Evolutionary conservation across 371 early-diverging fungal species (phyloP), one percentile per base, ranked within the genome.

Genomic region (Mucor saturninus): DNA sequence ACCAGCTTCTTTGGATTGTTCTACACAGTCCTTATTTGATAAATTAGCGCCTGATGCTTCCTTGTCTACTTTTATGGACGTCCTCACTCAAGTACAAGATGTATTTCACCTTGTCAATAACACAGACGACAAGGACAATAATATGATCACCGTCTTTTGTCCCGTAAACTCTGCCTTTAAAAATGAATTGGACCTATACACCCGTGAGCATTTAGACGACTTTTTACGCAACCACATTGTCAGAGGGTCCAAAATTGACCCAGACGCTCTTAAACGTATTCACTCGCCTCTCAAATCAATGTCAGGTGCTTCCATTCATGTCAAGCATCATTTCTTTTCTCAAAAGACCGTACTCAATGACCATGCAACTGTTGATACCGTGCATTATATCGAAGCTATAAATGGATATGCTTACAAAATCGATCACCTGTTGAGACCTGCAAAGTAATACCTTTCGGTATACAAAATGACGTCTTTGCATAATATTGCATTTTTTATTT

Each of bases 381-480:
- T 8, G n/a, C 64, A 73, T 56, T 45, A 70, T n/a, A 62, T 76
- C 6, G 62, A 70, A 40, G 79, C 82, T 10, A 31, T 61, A 11
- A 79, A 79, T 71, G 79, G 82, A 15, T 72, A 79, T 48, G 82
- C 82, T 15, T 79, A 79, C 61, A 74, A 69, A 59, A 75, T 81
- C 30, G 68, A 78, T 60, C 68, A 69, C 56, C 66, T 77, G 39
- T 54, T 81, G 55, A 63, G 68, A 13, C 69, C 72, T 49, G 46
- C 68, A 15, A 14, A 56, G 32, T 40, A 29, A 28, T 3, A 42
- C 21, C 21, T 21, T 35, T 35, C 6, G 8, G 35, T 2, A 35
- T 21, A 21, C 21, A 35, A 4, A 35, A 35, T 35, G 35, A 35
- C 35, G 35, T 35, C 35, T 21, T 21, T 21, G 21, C 21, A 21